Conservation (phyloP, 441 rosid genomes). For the Aquilaria agallochum region DNA sequence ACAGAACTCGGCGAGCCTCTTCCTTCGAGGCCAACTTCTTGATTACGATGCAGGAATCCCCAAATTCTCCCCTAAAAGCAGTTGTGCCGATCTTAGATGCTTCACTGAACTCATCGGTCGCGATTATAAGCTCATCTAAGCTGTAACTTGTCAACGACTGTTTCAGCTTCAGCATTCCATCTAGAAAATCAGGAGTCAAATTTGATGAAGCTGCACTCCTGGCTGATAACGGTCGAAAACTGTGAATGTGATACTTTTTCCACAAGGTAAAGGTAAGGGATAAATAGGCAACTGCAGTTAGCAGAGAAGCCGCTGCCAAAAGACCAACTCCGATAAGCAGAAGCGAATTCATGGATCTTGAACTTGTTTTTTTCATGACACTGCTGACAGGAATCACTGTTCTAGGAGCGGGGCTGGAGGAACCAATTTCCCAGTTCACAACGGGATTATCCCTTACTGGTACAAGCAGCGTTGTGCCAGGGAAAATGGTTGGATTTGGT, state of each 20-base stretch:
- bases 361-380: constrained; percentile 8
- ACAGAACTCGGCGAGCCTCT: constrained; percentile 18
- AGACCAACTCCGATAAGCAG: constrained; percentile 14
- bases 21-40: constrained; percentile 19
- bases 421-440: constrained; percentile 17
- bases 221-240: constrained; percentile 18
- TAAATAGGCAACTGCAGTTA: constrained; percentile 3
- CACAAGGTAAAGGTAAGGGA: not conserved
- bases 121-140: constrained; percentile 29
- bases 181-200: constrained; percentile 23
- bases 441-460: constrained; percentile 17
- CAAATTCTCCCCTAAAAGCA: constrained; percentile 21
- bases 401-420: constrained; percentile 14
- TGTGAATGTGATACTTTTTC: constrained; percentile 12
- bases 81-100: constrained; percentile 16
- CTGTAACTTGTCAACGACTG: constrained; percentile 24
- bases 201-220: constrained; percentile 19
- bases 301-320: constrained; percentile 6
- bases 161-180: constrained; percentile 29
- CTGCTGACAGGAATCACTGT: constrained; percentile 5
- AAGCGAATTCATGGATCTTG: constrained; percentile 4
- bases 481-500: constrained; percentile 15
- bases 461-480: constrained; percentile 27
- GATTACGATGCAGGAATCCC: constrained; percentile 18
- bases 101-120: constrained; percentile 25